phyloP scores from a whole-genome alignment of 352 stramenopile species.

The Globisporangium polare region DNA sequence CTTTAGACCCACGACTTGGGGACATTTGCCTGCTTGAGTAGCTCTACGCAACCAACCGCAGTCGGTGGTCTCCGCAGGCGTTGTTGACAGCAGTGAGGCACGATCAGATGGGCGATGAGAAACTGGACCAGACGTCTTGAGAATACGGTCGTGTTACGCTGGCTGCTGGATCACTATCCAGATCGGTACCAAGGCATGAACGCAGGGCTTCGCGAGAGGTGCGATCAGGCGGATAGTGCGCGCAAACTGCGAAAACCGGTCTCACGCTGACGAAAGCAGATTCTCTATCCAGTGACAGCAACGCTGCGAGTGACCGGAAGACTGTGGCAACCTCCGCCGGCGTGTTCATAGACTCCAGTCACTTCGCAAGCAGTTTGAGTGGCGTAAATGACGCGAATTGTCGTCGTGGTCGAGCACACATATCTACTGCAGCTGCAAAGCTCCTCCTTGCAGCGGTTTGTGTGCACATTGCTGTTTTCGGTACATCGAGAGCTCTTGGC shows the following conservation, averaged over 20 bases:
- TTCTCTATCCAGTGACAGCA: neutral
- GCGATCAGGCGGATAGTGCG: too few relatives aligned
- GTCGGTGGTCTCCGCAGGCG: neutral
- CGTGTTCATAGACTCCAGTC: neutral
- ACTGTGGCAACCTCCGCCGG: too few relatives aligned
- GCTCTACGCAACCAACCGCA: neutral
- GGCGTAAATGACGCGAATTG: neutral
- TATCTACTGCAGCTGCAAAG: neutral
- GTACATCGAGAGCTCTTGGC: neutral
- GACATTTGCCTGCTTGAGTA: neutral
- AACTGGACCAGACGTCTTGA: too few relatives aligned
- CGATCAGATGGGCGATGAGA: neutral
- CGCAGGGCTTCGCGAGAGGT: neutral
- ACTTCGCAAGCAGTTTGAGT: neutral
- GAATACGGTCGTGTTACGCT: neutral
- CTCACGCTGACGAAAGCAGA: neutral
- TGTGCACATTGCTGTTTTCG: neutral
- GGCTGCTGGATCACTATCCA: neutral
- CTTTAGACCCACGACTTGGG: neutral
- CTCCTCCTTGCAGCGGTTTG: too few relatives aligned
- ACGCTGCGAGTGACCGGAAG: too few relatives aligned
- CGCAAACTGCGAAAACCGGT: too few relatives aligned
- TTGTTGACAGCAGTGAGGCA: neutral
- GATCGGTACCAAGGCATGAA: neutral
- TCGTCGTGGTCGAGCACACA: neutral